Evolutionary conservation across 768 basidiomycete species (phyloP), one percentile per base, ranked within the genome.

Genomic region (Galerina marginata): DNA sequence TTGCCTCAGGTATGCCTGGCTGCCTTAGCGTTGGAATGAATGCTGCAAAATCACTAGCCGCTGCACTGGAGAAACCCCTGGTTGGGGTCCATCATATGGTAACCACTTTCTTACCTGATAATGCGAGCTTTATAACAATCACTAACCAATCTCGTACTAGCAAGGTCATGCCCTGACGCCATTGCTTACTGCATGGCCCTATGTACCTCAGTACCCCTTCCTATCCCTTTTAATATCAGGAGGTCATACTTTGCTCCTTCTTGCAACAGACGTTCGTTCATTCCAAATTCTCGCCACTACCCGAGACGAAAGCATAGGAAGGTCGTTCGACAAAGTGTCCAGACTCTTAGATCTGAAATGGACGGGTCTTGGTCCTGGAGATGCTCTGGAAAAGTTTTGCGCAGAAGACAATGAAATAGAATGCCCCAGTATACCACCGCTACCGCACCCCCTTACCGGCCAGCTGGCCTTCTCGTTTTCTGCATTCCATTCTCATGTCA

Each of bases 51-150:
- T 86, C 88, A 0, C 77, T 99, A 2, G 94, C 95, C 0, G 90
- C 93, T 0, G 88, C 87, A 0, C 77, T 86, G 11, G 80, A 83
- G 43, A 92, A 94, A 67, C 95, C 95, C 0, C 60, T 96, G 4
- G 84, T 96, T 2, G 95, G 95, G 3, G 92, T 97, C 6, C 93
- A 98, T 74, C 96, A 99, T 68, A 99, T 98, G 96, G 95, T 94
- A 39, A 48, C 79, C 69, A 42, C 7, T 14, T 37, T 51, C 29
- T 33, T n/a, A 55, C 42, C 43, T 58, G 38, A 9, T 50, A 20
- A 43, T 40, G 37, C 40, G 15, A 33, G 29, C 29, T 33, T 33
- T 33, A 33, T 33, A 43, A 14, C 1, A 29, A 53, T 48, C 52
- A 60, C 39, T 63, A 36, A 43, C 60, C 39, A 12, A n/a, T 9